Evolutionary conservation across 1,139 yeast species (phyloP), one percentile per base, ranked within the genome.

Genomic region (Saccharomyces hybrid): DNA sequence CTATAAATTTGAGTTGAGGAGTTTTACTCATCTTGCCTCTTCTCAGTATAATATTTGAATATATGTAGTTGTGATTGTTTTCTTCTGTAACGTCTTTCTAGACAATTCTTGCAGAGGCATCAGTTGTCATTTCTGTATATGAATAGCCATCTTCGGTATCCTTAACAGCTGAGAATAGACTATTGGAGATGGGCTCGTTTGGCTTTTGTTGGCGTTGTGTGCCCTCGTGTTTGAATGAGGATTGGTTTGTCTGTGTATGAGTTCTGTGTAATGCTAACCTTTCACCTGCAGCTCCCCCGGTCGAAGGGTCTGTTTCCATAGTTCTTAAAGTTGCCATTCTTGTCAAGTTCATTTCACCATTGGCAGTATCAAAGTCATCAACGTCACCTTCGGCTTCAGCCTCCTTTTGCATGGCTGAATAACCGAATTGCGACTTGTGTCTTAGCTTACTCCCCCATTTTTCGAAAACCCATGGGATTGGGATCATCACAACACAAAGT

Each of bases 401-500:
- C 29, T 54, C 55, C 47, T 48, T 55, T 21, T 48, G 46, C 63
- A 63, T 56, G 2, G 86, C 86, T 51, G 78, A 77, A 67, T 80
- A 83, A 47, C 89, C 86, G 61, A 75, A 84, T 60, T 74, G 77
- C 6, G 86, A 82, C 51, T 62, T 76, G 42, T 70, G 67, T 74
- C 88, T 79, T 55, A 83, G 67, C 38, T 55, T 58, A 14, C 78
- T 74, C 26, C 88, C 93, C 72, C 77, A 81, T 51, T 70, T 73
- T 53, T 75, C 78, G 64, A 83, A 83, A 24, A 76, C 57, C 81
- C 81, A 86, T 28, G 95, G 95, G 52, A 86, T 84, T 12, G 87
- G 81, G 49, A 84, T 73, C 85, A 86, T 78, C 0, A 81, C 88
- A 59, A 86, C 72, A 5, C 88, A 80, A 63, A 86, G 77, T 61